phyloP scores from a whole-genome alignment of 352 stramenopile genomes.

The Phytophthora brassicae region DNA sequence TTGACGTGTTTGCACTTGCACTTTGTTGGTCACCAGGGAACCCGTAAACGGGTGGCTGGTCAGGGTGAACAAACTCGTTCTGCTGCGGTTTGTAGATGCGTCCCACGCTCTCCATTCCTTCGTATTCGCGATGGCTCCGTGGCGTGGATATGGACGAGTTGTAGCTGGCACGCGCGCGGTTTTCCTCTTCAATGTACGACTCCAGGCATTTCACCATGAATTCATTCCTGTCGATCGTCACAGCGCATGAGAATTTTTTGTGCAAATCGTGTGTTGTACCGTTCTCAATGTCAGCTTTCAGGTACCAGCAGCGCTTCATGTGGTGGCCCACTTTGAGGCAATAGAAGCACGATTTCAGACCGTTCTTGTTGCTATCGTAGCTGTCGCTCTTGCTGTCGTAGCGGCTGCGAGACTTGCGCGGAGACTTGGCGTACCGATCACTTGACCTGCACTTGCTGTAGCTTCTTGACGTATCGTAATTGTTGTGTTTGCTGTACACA shows the following conservation, averaged over 20 bases:
- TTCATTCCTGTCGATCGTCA: constrained; percentile 33
- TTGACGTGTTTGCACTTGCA: not conserved
- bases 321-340: constrained; percentile 45
- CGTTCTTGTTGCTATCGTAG: constrained; percentile 13
- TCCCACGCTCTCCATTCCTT: constrained; percentile 9
- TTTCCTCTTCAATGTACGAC: constrained; percentile 39
- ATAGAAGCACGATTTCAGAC: constrained; percentile 40
- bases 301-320: constrained; percentile 43
- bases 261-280: constrained; percentile 29
- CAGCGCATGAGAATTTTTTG: constrained; percentile 41
- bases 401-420: constrained; percentile 12
- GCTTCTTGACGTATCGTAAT: constrained; percentile 9
- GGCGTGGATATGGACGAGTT: constrained; percentile 1
- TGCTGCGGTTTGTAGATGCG: constrained; percentile 11
- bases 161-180: constrained; percentile 21
- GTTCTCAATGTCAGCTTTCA: constrained; percentile 45
- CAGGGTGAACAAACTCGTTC: not conserved
- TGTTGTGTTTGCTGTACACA: not conserved
- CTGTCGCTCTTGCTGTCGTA: constrained; percentile 25
- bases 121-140: constrained; percentile 18
- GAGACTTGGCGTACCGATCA: constrained; percentile 16
- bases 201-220: constrained; percentile 46
- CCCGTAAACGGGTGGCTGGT: constrained; percentile 10
- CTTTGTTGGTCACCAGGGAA: constrained; percentile 17
- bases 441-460: constrained; percentile 20